phyloP scores from a whole-genome alignment of 2,329 filamentous ascomycete species.

The Verticillium zaregamsianum region DNA sequence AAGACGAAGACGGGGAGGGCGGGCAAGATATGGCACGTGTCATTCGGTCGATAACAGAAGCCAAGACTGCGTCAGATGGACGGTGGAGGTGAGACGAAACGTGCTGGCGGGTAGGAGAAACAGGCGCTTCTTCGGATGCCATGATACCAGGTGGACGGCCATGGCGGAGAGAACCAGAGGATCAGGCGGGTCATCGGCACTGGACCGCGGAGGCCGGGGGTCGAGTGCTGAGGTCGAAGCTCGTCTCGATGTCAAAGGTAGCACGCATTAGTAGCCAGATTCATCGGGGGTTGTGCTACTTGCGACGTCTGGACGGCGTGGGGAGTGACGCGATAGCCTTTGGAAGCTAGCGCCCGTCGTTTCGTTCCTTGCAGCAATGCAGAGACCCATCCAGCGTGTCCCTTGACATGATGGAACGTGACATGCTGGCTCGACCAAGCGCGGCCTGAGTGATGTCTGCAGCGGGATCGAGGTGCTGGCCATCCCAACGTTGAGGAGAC shows the following conservation, averaged over 20 bases:
- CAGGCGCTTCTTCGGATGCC: background rate
- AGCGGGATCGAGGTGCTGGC: no score
- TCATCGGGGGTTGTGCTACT: background rate
- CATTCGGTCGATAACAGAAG: constrained; percentile 2
- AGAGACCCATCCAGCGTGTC: background rate
- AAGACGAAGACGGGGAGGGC: background rate
- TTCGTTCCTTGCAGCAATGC: background rate
- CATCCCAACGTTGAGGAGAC: no score
- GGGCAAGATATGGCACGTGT: background rate
- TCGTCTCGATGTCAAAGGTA: background rate
- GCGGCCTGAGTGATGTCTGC: no score
- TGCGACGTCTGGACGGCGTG: background rate
- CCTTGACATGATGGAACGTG: background rate
- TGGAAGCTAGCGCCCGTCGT: background rate
- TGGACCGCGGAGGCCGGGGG: background rate
- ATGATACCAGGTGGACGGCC: background rate
- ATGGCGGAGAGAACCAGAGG: background rate
- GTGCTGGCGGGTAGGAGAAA: background rate
- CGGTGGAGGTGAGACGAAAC: background rate
- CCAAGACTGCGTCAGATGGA: background rate
- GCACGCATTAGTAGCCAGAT: background rate
- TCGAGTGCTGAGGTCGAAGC: background rate
- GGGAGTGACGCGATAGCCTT: background rate
- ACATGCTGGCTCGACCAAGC: no score
- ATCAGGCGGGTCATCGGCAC: background rate